These are phyloP conservation scores for Magnusiomyces suaveolens DNA, from an alignment of 1,139 yeast genomes.

Conservation along the genomic window DNA sequence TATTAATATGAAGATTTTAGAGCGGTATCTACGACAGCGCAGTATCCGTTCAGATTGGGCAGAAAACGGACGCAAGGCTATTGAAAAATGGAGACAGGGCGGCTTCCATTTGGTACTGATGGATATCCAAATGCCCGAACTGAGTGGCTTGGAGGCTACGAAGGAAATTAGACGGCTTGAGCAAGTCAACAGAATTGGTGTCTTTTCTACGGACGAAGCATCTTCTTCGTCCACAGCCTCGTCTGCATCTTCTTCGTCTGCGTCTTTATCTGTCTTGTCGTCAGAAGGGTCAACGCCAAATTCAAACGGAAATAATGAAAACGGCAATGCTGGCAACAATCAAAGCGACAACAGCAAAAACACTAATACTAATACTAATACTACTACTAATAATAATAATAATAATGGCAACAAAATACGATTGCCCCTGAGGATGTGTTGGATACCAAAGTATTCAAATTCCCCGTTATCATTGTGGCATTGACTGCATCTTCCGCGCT, in stretches of 20 bases:
- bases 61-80: conserved; percentile 84
- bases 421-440: conserved; percentile 39
- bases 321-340: background rate
- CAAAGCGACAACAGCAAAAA: background rate
- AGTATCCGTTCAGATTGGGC: conserved; percentile 81
- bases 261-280: background rate
- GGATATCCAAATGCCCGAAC: conserved; percentile 92
- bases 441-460: conserved; percentile 55
- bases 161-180: conserved; percentile 80
- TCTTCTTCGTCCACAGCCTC: background rate
- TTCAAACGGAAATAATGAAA: background rate
- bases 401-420: conserved; percentile 1
- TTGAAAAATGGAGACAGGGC: conserved; percentile 85
- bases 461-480: conserved; percentile 94
- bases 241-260: conserved; percentile 4
- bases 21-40: conserved; percentile 81
- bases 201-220: conserved; percentile 40
- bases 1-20: conserved; percentile 85
- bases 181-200: conserved; percentile 72
- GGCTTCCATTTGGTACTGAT: conserved; percentile 85
- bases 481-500: conserved; percentile 83
- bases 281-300: background rate
- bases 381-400: background rate
- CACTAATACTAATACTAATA: background rate
- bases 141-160: conserved; percentile 89